A percentile compares a stretch with the other conserved stretches of the same genome.
Evolutionary conservation across 2,329 filamentous ascomycete genomes (phyloP).

Genomic region (Fusarium keratoplasticum): DNA sequence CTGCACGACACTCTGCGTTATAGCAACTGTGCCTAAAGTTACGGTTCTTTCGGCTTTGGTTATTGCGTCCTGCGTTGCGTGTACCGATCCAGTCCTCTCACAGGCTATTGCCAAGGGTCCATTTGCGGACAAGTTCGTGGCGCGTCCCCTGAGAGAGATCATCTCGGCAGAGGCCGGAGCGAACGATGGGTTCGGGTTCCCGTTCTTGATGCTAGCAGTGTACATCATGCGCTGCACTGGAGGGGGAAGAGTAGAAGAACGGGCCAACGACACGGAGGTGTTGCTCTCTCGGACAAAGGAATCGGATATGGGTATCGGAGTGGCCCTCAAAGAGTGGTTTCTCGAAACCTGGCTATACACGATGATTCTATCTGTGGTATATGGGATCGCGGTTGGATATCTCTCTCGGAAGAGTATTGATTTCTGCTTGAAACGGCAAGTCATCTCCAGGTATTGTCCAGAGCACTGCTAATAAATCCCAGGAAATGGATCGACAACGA

Average conservation of each 20-base stretch:
- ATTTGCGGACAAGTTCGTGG: conserved; percentile 70
- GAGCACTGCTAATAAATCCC: not conserved
- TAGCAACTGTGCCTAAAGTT: conserved; percentile 66
- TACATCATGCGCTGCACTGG: conserved; percentile 39
- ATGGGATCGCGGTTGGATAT: conserved; percentile 64
- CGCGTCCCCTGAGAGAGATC: conserved; percentile 67
- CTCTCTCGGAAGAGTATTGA: conserved; percentile 47
- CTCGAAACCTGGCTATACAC: conserved; percentile 71
- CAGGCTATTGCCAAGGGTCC: conserved; percentile 41
- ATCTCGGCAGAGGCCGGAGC: conserved; percentile 73
- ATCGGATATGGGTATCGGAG: conserved; percentile 62
- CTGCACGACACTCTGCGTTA: conserved; percentile 65
- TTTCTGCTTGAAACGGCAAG: conserved; percentile 42
- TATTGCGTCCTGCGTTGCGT: conserved; percentile 71
- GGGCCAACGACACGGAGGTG: conserved; percentile 40
- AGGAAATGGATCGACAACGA: conserved; percentile 68
- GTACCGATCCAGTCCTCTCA: conserved; percentile 54
- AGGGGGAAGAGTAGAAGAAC: conserved; percentile 48
- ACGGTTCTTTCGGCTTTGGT: conserved; percentile 66
- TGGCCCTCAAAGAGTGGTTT: conserved; percentile 67
- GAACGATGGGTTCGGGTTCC: conserved; percentile 73
- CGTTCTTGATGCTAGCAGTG: conserved; percentile 61
- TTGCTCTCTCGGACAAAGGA: conserved; percentile 36
- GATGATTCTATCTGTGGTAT: conserved; percentile 62
- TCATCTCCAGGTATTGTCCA: conserved; percentile 26